Conservation (phyloP, 2,329 filamentous ascomycete genomes). For the Fusarium sp. region DNA sequence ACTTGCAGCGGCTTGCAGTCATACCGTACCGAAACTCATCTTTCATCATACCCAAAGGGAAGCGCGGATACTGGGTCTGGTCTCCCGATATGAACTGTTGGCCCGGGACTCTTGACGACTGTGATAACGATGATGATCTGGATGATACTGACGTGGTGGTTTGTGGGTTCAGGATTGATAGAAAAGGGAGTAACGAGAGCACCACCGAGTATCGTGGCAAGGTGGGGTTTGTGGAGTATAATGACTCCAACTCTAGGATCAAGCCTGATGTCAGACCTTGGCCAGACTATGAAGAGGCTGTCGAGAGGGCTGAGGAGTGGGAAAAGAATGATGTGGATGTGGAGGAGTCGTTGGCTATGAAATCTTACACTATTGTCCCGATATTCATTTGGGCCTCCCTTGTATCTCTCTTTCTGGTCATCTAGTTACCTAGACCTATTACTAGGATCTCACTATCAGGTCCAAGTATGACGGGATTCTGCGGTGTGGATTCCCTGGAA, state of each 20-base stretch:
- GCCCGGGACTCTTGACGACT: too few relatives aligned
- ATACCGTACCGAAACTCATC: not conserved
- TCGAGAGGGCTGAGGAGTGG: not conserved
- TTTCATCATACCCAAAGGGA: not conserved
- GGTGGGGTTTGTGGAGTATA: not conserved
- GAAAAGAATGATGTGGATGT: not conserved
- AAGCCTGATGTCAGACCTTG: not conserved
- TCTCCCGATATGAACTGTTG: not conserved
- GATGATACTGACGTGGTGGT: not conserved
- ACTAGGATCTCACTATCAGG: too few relatives aligned
- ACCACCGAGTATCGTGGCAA: not conserved
- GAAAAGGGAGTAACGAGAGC: not conserved
- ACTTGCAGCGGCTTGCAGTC: not conserved
- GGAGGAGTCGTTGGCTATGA: not conserved
- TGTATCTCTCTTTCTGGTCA: too few relatives aligned
- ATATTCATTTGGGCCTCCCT: accelerated
- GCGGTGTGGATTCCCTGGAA: too few relatives aligned
- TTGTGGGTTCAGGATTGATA: not conserved
- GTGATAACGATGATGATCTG: not conserved
- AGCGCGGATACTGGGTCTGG: not conserved
- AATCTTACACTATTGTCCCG: accelerated
- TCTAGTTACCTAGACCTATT: too few relatives aligned
- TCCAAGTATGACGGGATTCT: too few relatives aligned
- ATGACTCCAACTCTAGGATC: accelerated
- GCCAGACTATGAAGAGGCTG: accelerated